Evolutionary conservation across 805 yeast genomes (phyloP).

Genomic region (Candida gorgasii): DNA sequence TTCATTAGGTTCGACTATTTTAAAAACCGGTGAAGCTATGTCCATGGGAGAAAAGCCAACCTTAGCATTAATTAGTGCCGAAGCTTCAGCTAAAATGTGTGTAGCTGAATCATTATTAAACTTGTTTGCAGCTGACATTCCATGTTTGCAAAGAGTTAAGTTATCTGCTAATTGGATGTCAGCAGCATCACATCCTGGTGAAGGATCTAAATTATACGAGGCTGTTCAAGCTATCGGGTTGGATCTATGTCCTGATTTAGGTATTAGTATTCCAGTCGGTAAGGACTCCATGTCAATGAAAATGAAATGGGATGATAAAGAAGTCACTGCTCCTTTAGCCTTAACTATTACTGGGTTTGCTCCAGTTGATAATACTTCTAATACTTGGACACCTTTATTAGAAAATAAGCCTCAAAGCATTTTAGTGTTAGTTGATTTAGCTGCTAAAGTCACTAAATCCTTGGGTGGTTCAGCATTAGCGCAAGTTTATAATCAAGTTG

Average conservation of each 20-base stretch:
- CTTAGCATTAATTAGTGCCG: slow-evolving; percentile 81
- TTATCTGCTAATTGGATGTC: slow-evolving; percentile 99
- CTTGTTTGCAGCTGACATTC: slow-evolving; percentile 85
- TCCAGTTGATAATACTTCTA: slow-evolving; percentile 79
- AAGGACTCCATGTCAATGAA: slow-evolving; percentile 99
- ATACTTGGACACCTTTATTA: slow-evolving; percentile 94
- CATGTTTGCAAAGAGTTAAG: slow-evolving; percentile 70
- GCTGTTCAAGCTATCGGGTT: slow-evolving; percentile 96
- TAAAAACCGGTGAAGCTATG: slow-evolving; percentile 91
- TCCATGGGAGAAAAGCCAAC: slow-evolving; percentile 97
- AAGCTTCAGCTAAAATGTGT: slow-evolving; percentile 91
- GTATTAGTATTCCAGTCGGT: slow-evolving; percentile 94
- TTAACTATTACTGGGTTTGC: slow-evolving; percentile 89
- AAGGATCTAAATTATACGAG: slow-evolving; percentile 91
- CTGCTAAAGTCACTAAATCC: slow-evolving; percentile 49
- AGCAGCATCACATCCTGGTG: slow-evolving; percentile 92
- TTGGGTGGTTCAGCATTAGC: slow-evolving; percentile 95
- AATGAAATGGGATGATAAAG: slow-evolving; percentile 93
- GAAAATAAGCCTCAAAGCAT: slow-evolving; percentile 54
- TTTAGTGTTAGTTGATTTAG: slow-evolving; percentile 79
- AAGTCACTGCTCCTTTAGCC: slow-evolving; percentile 94
- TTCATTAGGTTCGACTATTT: slow-evolving; percentile 71
- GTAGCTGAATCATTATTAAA: slow-evolving; percentile 94
- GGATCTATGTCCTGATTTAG: slow-evolving; percentile 91
- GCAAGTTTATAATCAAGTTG: slow-evolving; percentile 88